Conservation (phyloP, 176 grass and related monocot species). For the Phoenix roebelenii region DNA sequence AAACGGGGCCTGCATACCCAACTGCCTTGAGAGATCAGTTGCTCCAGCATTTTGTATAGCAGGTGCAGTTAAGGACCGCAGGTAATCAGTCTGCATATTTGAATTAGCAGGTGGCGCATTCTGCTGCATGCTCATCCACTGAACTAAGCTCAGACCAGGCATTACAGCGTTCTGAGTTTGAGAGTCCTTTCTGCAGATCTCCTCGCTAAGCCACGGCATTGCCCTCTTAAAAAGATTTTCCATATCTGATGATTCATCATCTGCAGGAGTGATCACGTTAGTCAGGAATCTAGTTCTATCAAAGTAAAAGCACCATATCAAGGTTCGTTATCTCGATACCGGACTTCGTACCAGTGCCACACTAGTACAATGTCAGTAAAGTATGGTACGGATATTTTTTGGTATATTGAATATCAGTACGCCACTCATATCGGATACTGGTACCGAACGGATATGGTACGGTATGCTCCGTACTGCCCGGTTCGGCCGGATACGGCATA, state of each 20-base stretch:
- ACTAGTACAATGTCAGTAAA: no score
- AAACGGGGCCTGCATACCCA: constrained; percentile 66
- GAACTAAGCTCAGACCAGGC: constrained; percentile 82
- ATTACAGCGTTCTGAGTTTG: constrained; percentile 69
- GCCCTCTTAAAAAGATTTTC: constrained; percentile 88
- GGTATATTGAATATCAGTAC: no score
- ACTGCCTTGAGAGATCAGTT: constrained; percentile 64
- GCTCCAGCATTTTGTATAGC: constrained; percentile 63
- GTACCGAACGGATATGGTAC: no score
- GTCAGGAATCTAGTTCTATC: not conserved
- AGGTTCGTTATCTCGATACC: no score
- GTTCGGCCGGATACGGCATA: no score
- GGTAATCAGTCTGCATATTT: constrained; percentile 52
- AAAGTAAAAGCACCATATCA: no score
- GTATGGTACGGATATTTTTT: no score
- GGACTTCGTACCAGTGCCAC: no score
- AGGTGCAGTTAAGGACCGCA: constrained; percentile 62
- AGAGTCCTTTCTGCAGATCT: constrained; percentile 80
- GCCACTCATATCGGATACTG: no score
- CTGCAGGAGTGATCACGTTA: constrained; percentile 27
- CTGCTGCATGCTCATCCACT: constrained; percentile 99
- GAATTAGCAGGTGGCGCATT: constrained; percentile 44
- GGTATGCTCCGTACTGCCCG: no score
- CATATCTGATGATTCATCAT: constrained; percentile 81
- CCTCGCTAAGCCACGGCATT: constrained; percentile 98